Evolutionary conservation across 2,329 filamentous ascomycete species (phyloP).

Genomic region (Trichoderma harzianum): DNA sequence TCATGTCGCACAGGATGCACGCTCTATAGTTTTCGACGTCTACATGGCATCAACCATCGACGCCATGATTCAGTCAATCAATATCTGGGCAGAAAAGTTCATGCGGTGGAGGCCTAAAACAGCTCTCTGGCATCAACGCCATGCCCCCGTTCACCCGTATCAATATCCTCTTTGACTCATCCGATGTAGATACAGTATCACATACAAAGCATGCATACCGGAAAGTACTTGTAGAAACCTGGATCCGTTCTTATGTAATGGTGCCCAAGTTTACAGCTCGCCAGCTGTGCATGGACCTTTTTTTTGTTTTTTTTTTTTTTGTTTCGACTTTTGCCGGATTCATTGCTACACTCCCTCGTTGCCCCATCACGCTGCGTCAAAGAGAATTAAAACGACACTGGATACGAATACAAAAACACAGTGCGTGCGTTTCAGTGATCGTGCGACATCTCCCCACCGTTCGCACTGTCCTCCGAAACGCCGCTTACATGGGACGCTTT

Average conservation of each 20-base stretch:
- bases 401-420: background rate
- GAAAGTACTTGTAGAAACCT: background rate
- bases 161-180: background rate
- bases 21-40: constrained; percentile 1
- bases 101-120: background rate
- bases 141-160: background rate
- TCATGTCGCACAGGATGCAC: constrained; percentile 7
- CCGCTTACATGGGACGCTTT: background rate
- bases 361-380: background rate
- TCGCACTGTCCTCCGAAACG: background rate
- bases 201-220: background rate
- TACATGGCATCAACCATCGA: background rate
- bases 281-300: background rate
- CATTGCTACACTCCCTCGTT: constrained; percentile 12
- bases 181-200: background rate
- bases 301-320: background rate
- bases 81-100: background rate
- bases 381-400: background rate
- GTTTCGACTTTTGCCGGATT: background rate
- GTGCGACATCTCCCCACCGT: background rate
- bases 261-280: background rate
- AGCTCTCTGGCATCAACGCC: background rate
- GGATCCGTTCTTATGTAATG: constrained; percentile 1
- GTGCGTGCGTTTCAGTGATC: background rate
- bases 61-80: background rate